Conservation (phyloP, 1,139 yeast genomes). For the Torulaspora globosa region DNA sequence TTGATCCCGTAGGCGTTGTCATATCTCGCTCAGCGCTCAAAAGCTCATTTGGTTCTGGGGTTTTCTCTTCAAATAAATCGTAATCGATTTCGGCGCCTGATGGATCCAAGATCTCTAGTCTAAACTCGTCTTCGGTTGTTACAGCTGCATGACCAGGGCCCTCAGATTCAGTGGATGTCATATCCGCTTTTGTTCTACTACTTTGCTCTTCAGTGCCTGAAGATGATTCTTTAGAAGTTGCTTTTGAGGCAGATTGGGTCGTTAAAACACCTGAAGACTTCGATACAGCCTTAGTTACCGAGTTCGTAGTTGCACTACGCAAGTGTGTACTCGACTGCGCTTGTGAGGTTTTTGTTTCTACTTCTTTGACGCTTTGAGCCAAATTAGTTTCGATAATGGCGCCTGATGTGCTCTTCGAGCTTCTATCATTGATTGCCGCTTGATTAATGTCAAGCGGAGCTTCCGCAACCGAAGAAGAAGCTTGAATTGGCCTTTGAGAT, state of each 20-base stretch:
- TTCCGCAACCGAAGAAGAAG: neutral
- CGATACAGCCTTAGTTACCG: neutral
- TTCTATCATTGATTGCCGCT: neutral
- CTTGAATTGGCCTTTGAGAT: neutral
- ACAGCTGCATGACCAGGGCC: neutral
- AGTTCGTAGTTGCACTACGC: neutral
- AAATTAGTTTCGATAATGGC: neutral
- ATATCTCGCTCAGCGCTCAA: neutral
- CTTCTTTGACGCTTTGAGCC: neutral
- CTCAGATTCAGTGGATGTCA: neutral
- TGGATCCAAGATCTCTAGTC: neutral
- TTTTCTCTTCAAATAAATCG: constrained; percentile 1
- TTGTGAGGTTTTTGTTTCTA: neutral
- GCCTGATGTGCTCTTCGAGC: neutral
- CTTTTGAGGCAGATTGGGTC: neutral
- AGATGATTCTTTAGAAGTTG: neutral
- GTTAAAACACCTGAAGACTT: neutral
- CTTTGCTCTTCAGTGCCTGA: neutral
- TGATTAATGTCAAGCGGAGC: neutral
- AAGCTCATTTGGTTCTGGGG: constrained; percentile 4
- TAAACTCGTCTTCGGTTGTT: neutral
- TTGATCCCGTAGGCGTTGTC: constrained; percentile 9
- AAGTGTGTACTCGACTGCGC: neutral
- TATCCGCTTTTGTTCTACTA: neutral
- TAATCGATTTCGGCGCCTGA: constrained; percentile 1